phyloP scores from a whole-genome alignment of 1,139 yeast species.

The Blastobotrys elegans region DNA sequence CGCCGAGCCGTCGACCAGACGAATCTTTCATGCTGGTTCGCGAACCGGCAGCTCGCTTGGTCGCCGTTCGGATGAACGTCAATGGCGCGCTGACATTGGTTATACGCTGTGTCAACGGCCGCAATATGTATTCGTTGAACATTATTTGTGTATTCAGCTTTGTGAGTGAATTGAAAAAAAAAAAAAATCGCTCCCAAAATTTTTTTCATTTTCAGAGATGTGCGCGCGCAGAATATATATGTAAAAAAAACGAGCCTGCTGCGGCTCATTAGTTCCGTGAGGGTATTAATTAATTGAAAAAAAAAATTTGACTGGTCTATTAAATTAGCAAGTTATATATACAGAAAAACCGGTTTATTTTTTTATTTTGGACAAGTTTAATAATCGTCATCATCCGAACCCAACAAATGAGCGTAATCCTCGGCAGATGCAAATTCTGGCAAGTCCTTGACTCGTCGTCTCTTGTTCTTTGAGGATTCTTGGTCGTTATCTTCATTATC shows the following conservation, averaged over 20 bases:
- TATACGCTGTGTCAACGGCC: neutral
- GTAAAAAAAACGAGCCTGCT: too few species aligned
- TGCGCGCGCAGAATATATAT: neutral
- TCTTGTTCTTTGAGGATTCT: slow-evolving; percentile 44
- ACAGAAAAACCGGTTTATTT: neutral
- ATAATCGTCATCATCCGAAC: slow-evolving; percentile 35
- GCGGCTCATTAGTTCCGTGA: too few species aligned
- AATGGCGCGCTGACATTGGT: neutral
- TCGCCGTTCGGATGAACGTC: slow-evolving; percentile 69
- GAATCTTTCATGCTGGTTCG: slow-evolving; percentile 91
- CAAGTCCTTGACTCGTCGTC: slow-evolving; percentile 56
- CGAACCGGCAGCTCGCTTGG: slow-evolving; percentile 92
- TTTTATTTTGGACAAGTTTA: slow-evolving; percentile 10
- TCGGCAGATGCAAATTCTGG: slow-evolving; percentile 90
- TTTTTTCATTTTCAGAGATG: neutral
- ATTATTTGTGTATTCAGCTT: neutral
- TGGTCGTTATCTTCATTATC: slow-evolving; percentile 17
- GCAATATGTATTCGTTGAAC: neutral
- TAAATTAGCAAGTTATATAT: neutral
- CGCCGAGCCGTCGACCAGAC: slow-evolving; percentile 91
- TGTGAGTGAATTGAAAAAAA: too few species aligned
- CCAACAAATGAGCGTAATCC: slow-evolving; percentile 74
- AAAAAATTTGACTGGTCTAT: too few species aligned
- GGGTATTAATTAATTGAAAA: too few species aligned
- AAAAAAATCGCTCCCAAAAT: neutral